These are phyloP conservation scores for Alternaria sp. DNA, from an alignment of 2,329 filamentous ascomycete species.

Conservation along the genomic window DNA sequence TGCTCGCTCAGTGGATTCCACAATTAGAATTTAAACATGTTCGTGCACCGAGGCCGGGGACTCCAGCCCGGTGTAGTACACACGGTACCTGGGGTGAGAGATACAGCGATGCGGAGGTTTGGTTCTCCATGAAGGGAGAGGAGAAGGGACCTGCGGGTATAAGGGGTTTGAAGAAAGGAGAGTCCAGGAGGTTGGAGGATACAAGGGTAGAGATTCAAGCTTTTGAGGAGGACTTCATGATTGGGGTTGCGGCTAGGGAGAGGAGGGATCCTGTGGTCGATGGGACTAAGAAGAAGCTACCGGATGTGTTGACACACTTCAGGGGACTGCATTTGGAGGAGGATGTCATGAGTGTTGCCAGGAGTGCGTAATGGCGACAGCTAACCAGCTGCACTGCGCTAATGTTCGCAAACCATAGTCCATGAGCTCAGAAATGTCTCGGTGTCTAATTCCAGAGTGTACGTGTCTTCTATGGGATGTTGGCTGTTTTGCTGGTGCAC, in stretches of 20 bases:
- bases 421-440: neutral
- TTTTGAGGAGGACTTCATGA: slow-evolving; percentile 67
- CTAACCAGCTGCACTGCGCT: neutral
- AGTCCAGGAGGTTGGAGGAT: slow-evolving; percentile 53
- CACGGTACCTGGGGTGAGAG: slow-evolving; percentile 58
- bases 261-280: slow-evolving; percentile 10
- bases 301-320: slow-evolving; percentile 53
- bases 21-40: slow-evolving; percentile 75
- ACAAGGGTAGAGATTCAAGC: slow-evolving; percentile 67
- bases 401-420: neutral
- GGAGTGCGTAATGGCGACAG: slow-evolving; percentile 8
- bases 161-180: slow-evolving; percentile 8
- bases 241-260: slow-evolving; percentile 62
- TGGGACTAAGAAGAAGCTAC: slow-evolving; percentile 41
- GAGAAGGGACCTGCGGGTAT: slow-evolving; percentile 15
- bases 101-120: slow-evolving; percentile 60
- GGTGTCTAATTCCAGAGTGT: too few species aligned
- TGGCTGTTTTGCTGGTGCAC: neutral
- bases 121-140: slow-evolving; percentile 54
- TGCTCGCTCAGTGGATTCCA: slow-evolving; percentile 76
- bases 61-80: slow-evolving; percentile 54
- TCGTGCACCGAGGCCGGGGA: slow-evolving; percentile 56
- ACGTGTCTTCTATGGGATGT: neutral
- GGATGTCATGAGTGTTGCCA: slow-evolving; percentile 50
- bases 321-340: slow-evolving; percentile 57